Base-by-base conservation (phyloP, 78 protist species). In the Dictyostelium discoideum region DNA sequence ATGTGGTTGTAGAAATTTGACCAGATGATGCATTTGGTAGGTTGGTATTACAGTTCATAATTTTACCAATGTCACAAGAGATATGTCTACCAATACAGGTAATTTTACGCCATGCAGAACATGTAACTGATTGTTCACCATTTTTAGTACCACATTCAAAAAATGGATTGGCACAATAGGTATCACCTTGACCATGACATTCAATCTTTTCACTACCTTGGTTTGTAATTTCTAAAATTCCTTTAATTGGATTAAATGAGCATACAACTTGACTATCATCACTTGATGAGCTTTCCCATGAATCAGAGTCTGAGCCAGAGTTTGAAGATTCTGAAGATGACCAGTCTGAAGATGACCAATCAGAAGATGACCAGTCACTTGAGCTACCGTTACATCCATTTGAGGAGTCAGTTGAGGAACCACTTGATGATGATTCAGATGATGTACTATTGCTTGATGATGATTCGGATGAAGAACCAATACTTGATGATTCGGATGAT, bases 81-180 rank as follows among this genome's bases (percentile, higher is more conserved):
- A 69, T 69, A 69, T 69, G 77, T 69, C 37, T 69, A 69, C 77
- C 77, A 69, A n/a, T 24, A 69, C 77, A 69, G 32, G 77, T 69
- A 69, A 69, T 69, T 69, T 24, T 1, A 69, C 26, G 32, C 22
- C 37, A 69, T 69, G 77, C 37, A 26, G 77, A 7, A 26, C 77
- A 69, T 26, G 6, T 69, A 26, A 69, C 39, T 69, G 77, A 9
- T n/a, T 6, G 26, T 69, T 69, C 14, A 29, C 37, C 37, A 3
- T 69, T 24, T 24, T 69, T 26, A 26, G 29, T 69, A 6, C 37
- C 77, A 69, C 77, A 69, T 11, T 69, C 77, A 11, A 69, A 69
- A 26, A 20, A 69, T 24, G 32, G 77, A 26, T 69, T 69, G 24
- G 32, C 18, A 69, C 77, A 69, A 24, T 22, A 26, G 3, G 77